Percentiles rank a stretch among this genome's conserved stretches.
Conservation (phyloP, 1,284 basidiomycete species). For the Amylostereum areolatum region DNA sequence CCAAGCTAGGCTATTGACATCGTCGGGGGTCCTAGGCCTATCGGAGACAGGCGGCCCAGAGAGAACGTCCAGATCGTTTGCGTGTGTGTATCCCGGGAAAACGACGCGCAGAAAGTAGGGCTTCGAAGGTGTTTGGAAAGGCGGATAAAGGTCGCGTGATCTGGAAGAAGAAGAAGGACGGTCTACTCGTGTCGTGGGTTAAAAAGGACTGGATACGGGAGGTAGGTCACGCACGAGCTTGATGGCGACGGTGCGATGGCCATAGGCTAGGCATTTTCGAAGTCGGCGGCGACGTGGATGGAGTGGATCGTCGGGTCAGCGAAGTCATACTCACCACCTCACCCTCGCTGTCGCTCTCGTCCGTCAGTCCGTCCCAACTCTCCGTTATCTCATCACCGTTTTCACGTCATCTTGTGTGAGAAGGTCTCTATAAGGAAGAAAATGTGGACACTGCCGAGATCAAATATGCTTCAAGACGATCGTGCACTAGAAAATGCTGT, state of each 20-base stretch:
- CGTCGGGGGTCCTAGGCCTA: conserved; percentile 37
- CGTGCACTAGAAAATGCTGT: too few relatives aligned
- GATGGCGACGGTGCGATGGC: conserved; percentile 49
- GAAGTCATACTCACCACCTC: too few relatives aligned
- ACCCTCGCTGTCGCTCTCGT: too few relatives aligned
- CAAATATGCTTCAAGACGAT: too few relatives aligned
- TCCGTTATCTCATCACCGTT: too few relatives aligned
- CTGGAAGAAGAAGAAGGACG: conserved; percentile 55
- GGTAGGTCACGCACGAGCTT: conserved; percentile 55
- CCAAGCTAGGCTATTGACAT: conserved; percentile 56
- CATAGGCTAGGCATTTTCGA: conserved; percentile 56
- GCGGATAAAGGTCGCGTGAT: conserved; percentile 46
- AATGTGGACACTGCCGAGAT: too few relatives aligned
- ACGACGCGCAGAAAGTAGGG: conserved; percentile 31
- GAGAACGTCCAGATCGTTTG: conserved; percentile 45
- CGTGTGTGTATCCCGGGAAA: conserved; percentile 59
- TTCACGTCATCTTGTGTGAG: too few relatives aligned
- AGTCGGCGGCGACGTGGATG: conserved; percentile 74
- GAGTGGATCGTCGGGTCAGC: conserved; percentile 64
- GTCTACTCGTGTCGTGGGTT: conserved; percentile 31
- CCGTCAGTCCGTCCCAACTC: too few relatives aligned
- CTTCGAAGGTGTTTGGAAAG: conserved; percentile 44
- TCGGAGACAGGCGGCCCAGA: conserved; percentile 8
- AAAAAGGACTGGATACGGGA: background rate
- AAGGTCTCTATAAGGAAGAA: too few relatives aligned